Conservation (phyloP, 2,329 filamentous ascomycete species). For the Xylariaceae sp. region DNA sequence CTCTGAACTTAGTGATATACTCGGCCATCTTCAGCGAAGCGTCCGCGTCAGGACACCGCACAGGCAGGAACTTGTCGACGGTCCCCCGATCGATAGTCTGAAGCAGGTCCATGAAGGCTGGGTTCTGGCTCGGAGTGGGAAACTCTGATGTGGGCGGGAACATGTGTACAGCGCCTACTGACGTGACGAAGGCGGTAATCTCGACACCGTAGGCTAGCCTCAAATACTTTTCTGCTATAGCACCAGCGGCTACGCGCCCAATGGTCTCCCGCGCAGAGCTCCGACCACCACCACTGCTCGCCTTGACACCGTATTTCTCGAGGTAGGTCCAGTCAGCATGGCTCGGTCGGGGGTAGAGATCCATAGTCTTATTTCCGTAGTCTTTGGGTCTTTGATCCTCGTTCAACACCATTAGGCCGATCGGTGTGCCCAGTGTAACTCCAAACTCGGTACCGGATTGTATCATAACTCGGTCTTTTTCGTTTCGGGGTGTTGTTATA, state of each 20-base stretch:
- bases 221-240: constrained; percentile 93
- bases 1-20: constrained; percentile 77
- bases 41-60: constrained; percentile 79
- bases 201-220: constrained; percentile 80
- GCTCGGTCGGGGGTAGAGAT: constrained; percentile 85
- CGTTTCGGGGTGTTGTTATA: constrained; percentile 89
- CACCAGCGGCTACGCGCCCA: constrained; percentile 86
- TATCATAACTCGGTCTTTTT: constrained; percentile 90
- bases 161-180: constrained; percentile 79
- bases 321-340: constrained; percentile 98
- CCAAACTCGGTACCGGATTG: constrained; percentile 93
- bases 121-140: constrained; percentile 74
- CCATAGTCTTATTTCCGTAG: constrained; percentile 89
- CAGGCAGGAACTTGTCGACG: constrained; percentile 84
- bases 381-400: constrained; percentile 93
- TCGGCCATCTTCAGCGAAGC: constrained; percentile 75
- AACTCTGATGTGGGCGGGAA: constrained; percentile 73
- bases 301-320: constrained; percentile 95
- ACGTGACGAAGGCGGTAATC: constrained; percentile 89
- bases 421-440: constrained; percentile 87
- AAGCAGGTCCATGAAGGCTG: constrained; percentile 76
- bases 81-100: constrained; percentile 73
- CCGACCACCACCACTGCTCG: constrained; percentile 85
- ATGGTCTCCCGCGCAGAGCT: constrained; percentile 96
- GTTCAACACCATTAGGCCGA: constrained; percentile 85